Evolutionary conservation across 306 rosid genomes (phyloP).

Genomic region (Luffa aegyptiaca): DNA sequence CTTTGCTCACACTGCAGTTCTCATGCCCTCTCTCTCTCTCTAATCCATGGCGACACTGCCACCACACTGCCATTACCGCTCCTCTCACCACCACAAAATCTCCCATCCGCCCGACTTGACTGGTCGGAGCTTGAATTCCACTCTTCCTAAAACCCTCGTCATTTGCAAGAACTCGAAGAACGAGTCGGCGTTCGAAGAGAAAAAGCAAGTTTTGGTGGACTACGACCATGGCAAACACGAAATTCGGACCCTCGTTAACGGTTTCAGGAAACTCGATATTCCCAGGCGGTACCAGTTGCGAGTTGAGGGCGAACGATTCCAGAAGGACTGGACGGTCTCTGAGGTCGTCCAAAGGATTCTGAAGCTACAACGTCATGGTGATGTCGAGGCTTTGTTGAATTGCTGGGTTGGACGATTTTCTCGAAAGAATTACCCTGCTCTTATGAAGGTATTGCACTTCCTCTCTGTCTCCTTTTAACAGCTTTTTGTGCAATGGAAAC

Average conservation of each 20-base stretch:
- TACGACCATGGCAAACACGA: conserved; percentile 63
- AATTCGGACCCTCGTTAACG: conserved; percentile 33
- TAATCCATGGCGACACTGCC: conserved; percentile 8
- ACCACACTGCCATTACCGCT: conserved; percentile 21
- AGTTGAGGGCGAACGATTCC: conserved; percentile 58
- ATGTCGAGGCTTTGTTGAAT: conserved; percentile 62
- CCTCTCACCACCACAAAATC: conserved; percentile 12
- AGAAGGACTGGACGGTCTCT: conserved; percentile 78
- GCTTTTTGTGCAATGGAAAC: neutral
- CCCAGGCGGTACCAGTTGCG: conserved; percentile 49
- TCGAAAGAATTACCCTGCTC: conserved; percentile 70
- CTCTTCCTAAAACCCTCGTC: conserved; percentile 10
- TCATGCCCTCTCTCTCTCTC: neutral
- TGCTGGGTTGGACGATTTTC: conserved; percentile 85
- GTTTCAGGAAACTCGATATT: conserved; percentile 55
- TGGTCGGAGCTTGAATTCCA: neutral
- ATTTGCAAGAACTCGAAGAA: conserved; percentile 23
- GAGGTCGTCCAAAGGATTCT: conserved; percentile 52
- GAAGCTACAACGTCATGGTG: conserved; percentile 33
- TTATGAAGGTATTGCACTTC: conserved; percentile 38
- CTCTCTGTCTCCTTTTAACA: neutral
- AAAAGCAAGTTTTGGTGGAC: conserved; percentile 66
- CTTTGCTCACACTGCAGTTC: neutral
- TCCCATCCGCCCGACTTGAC: conserved; percentile 1
- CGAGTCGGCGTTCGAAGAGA: conserved; percentile 47